A percentile compares a stretch with the other conserved stretches of the same genome.
These are phyloP conservation scores for Metschnikowia gelsemii DNA, from an alignment of 805 yeast species.

Conservation along the genomic window DNA sequence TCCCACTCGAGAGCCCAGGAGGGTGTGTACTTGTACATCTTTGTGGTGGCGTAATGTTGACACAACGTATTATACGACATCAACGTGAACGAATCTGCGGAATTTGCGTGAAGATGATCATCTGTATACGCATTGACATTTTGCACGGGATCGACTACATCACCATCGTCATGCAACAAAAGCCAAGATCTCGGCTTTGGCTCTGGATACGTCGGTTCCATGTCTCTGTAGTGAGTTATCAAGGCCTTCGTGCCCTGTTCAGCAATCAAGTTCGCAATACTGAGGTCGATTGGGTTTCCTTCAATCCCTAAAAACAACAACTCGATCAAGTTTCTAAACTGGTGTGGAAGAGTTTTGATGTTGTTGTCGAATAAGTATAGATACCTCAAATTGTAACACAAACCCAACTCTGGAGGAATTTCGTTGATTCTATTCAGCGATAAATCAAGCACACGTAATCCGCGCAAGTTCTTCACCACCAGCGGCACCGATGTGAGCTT, in stretches of 20 bases:
- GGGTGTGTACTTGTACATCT: constrained; percentile 91
- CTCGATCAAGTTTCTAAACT: constrained; percentile 81
- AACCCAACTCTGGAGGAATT: constrained; percentile 84
- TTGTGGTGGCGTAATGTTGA: constrained; percentile 92
- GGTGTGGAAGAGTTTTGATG: constrained; percentile 71
- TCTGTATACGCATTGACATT: constrained; percentile 34
- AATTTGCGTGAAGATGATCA: constrained; percentile 27
- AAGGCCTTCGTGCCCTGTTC: constrained; percentile 84
- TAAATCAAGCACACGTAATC: constrained; percentile 79
- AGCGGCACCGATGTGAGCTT: constrained; percentile 67
- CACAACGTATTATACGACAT: constrained; percentile 90
- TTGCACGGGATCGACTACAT: constrained; percentile 40
- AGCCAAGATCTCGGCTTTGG: constrained; percentile 84
- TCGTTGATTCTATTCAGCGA: constrained; percentile 70
- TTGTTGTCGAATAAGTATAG: constrained; percentile 87
- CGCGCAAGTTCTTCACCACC: constrained; percentile 62
- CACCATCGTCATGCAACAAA: constrained; percentile 74
- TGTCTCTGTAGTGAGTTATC: constrained; percentile 77
- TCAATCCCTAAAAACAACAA: constrained; percentile 87
- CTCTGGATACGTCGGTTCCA: constrained; percentile 62
- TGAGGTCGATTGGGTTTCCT: constrained; percentile 81
- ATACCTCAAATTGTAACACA: constrained; percentile 74
- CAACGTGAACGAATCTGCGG: constrained; percentile 57
- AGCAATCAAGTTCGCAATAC: constrained; percentile 63
- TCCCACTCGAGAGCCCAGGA: constrained; percentile 97